These are phyloP conservation scores for Mycena sp. DNA, from an alignment of 1,284 basidiomycete species.

Conservation along the genomic window DNA sequence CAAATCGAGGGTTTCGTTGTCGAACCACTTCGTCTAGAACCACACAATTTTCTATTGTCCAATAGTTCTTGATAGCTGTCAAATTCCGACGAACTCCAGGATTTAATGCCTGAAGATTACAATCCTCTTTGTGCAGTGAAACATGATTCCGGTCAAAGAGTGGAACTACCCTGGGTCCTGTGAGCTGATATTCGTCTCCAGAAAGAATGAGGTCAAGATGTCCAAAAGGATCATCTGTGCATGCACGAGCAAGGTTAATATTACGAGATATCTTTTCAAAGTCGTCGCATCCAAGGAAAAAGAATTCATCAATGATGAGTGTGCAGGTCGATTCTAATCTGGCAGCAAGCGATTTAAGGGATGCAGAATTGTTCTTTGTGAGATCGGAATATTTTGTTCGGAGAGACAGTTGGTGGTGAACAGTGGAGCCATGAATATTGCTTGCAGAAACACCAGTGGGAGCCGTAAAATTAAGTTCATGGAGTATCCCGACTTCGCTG, in stretches of 20 bases:
- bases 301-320: background rate
- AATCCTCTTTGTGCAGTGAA: background rate
- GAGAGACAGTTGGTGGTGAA: background rate
- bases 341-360: background rate
- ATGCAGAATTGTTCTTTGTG: background rate
- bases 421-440: background rate
- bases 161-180: background rate
- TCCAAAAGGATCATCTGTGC: background rate
- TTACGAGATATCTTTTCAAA: background rate
- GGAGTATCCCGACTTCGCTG: background rate
- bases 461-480: constrained; percentile 20
- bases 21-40: constrained; percentile 26
- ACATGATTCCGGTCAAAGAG: background rate
- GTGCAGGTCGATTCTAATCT: background rate
- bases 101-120: constrained; percentile 24
- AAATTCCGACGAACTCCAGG: too few relatives aligned
- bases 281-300: background rate
- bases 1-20: constrained; percentile 21
- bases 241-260: background rate
- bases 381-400: background rate
- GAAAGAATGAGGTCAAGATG: constrained; percentile 1
- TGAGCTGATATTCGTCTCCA: constrained; percentile 21
- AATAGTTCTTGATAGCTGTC: constrained; percentile 27
- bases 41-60: constrained; percentile 24
- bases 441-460: constrained; percentile 2